Conservation (phyloP, 192 early-diverging fungal species). For the Coemansia sp. region DNA sequence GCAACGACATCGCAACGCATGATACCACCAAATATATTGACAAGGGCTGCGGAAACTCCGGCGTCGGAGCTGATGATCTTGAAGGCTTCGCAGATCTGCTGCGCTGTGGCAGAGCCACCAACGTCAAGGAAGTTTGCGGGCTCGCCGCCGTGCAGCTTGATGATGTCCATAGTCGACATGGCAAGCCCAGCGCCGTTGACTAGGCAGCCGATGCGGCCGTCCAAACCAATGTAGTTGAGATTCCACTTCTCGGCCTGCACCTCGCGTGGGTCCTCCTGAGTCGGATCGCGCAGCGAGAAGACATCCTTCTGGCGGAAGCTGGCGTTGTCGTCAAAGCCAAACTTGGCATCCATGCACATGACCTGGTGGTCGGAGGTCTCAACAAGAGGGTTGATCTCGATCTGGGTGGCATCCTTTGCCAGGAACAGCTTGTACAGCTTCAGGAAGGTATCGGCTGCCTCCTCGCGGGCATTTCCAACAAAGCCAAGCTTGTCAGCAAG, state of each 20-base stretch:
- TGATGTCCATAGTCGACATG: slow-evolving; percentile 99
- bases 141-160: slow-evolving; percentile 97
- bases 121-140: slow-evolving; percentile 99
- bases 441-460: slow-evolving; percentile 90
- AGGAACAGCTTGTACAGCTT: slow-evolving; percentile 96
- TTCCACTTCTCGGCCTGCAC: slow-evolving; percentile 95
- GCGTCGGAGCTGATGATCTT: slow-evolving; percentile 98
- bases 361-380: slow-evolving; percentile 89
- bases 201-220: slow-evolving; percentile 97
- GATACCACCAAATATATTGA: slow-evolving; percentile 99
- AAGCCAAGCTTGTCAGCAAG: slow-evolving; percentile 92
- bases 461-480: slow-evolving; percentile 71
- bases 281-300: slow-evolving; percentile 84
- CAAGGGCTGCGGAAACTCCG: slow-evolving; percentile 94
- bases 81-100: slow-evolving; percentile 98
- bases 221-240: slow-evolving; percentile 99
- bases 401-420: slow-evolving; percentile 96
- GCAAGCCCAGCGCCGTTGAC: slow-evolving; percentile 99
- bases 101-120: slow-evolving; percentile 92
- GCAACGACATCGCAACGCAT: slow-evolving; percentile 99
- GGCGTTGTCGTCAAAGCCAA: slow-evolving; percentile 99
- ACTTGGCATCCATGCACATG: slow-evolving; percentile 99
- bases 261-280: slow-evolving; percentile 98
- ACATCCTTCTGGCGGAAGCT: slow-evolving; percentile 95
- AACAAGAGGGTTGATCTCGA: slow-evolving; percentile 99